Conservation (phyloP, 208 protist genomes). For the Wallacemonas rigidus region DNA sequence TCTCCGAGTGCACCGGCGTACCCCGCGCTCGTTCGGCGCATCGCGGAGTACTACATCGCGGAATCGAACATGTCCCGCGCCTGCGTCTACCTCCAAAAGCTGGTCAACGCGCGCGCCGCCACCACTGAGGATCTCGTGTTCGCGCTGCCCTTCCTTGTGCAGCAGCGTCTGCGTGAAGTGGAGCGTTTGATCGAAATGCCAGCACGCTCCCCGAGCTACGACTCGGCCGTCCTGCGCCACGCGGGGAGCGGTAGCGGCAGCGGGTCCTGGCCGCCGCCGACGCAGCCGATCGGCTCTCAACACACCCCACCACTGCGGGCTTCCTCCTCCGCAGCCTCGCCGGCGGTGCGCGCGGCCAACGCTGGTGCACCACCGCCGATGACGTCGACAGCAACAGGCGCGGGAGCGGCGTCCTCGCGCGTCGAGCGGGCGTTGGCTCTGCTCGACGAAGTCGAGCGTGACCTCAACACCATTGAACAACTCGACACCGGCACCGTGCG, state of each 20-base stretch:
- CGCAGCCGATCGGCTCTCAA: background rate
- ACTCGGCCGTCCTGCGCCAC: constrained; percentile 27
- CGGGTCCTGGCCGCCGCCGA: background rate
- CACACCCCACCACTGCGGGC: too few species aligned
- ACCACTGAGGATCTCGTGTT: constrained; percentile 55
- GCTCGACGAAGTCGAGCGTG: constrained; percentile 21
- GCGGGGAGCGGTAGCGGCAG: background rate
- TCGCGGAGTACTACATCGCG: constrained; percentile 69
- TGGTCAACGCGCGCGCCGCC: constrained; percentile 42
- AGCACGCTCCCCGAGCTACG: constrained; percentile 53
- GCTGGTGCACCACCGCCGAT: background rate
- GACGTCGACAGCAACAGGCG: constrained; percentile 1
- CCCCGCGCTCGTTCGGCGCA: constrained; percentile 62
- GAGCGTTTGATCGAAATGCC: constrained; percentile 50
- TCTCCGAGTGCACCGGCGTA: constrained; percentile 41
- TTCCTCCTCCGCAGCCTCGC: too few species aligned
- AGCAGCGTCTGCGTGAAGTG: constrained; percentile 62
- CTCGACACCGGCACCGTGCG: constrained; percentile 12
- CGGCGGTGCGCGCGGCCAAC: too few species aligned
- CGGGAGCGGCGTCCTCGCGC: constrained; percentile 1
- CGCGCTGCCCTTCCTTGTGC: constrained; percentile 65
- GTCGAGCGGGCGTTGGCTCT: constrained; percentile 29
- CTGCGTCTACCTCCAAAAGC: constrained; percentile 69
- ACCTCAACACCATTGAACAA: constrained; percentile 29
- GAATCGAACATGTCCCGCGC: constrained; percentile 43